A percentile compares a stretch with the other conserved stretches of the same genome.
Conservation (phyloP, 1,284 basidiomycete genomes). For the Sanghuangporus baumii region DNA sequence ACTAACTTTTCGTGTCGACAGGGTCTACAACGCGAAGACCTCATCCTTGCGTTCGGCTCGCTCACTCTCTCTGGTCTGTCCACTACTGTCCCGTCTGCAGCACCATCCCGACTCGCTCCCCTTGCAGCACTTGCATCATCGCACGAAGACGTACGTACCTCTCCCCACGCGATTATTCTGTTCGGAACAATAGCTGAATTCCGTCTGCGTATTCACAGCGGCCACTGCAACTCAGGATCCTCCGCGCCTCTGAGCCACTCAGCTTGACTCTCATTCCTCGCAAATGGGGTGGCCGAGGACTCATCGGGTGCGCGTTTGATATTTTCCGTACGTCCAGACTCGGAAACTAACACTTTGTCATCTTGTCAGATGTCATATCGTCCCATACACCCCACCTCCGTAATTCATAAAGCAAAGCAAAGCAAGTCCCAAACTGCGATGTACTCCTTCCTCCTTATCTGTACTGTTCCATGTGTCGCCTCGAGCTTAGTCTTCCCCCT, state of each 20-base stretch:
- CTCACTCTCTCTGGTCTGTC: conserved; percentile 49
- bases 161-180: neutral
- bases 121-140: conserved; percentile 64
- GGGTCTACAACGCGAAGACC: conserved; percentile 68
- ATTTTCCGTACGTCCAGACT: neutral
- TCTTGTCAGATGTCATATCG: conserved; percentile 23
- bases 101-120: conserved; percentile 27
- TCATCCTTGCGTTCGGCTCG: conserved; percentile 68
- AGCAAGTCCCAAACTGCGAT: too few relatives aligned
- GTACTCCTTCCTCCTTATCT: too few relatives aligned
- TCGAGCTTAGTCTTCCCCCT: too few relatives aligned
- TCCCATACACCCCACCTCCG: conserved; percentile 19
- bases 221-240: conserved; percentile 35
- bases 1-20: conserved; percentile 26
- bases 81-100: conserved; percentile 4
- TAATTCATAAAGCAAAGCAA: neutral
- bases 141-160: conserved; percentile 64
- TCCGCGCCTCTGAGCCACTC: conserved; percentile 32
- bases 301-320: conserved; percentile 59
- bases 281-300: conserved; percentile 71
- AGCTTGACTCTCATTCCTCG: conserved; percentile 48
- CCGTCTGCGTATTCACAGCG: conserved; percentile 24
- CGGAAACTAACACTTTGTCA: neutral
- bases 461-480: too few relatives aligned
- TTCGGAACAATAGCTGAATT: neutral